These are phyloP conservation scores for Articulospora tetracladia DNA, from an alignment of 495 filamentous ascomycete genomes.

Conservation along the genomic window DNA sequence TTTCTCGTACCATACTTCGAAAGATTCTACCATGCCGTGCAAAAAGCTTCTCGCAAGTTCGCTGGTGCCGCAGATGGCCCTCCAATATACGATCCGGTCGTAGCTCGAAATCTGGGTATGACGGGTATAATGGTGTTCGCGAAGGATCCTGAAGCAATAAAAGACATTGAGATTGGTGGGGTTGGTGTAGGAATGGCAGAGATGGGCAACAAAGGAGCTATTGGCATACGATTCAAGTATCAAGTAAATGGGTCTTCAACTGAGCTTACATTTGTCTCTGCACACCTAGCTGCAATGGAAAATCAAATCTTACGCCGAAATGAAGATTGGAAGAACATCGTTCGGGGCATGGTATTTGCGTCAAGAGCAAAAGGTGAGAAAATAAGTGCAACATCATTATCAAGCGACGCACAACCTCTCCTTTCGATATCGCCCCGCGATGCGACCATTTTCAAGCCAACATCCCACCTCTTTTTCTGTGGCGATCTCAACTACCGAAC, in stretches of 20 bases:
- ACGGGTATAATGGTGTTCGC: constrained; percentile 83
- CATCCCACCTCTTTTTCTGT: constrained; percentile 75
- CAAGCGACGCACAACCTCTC: constrained; percentile 17
- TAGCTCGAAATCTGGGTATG: constrained; percentile 73
- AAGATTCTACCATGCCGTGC: constrained; percentile 61
- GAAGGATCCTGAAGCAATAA: constrained; percentile 50
- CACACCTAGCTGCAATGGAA: constrained; percentile 90
- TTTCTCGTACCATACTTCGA: constrained; percentile 73
- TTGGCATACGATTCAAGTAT: constrained; percentile 68
- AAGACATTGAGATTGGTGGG: constrained; percentile 62
- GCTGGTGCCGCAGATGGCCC: neutral
- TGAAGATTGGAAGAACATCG: constrained; percentile 78
- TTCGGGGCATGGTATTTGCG: constrained; percentile 71
- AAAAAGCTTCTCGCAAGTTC: constrained; percentile 51
- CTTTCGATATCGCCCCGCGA: constrained; percentile 21
- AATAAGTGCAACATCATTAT: constrained; percentile 9
- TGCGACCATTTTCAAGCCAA: constrained; percentile 62
- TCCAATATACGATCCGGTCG: constrained; percentile 43
- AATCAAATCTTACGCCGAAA: constrained; percentile 67
- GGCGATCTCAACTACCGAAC: constrained; percentile 97
- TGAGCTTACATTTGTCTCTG: constrained; percentile 77
- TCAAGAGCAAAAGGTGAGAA: constrained; percentile 15
- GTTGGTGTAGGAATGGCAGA: constrained; percentile 77
- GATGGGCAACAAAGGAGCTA: constrained; percentile 95
- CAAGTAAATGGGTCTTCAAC: constrained; percentile 26